Evolutionary conservation across 108 stramenopile species (phyloP), one percentile per base, ranked within the genome.

Genomic region (Cyclotella atomus): DNA sequence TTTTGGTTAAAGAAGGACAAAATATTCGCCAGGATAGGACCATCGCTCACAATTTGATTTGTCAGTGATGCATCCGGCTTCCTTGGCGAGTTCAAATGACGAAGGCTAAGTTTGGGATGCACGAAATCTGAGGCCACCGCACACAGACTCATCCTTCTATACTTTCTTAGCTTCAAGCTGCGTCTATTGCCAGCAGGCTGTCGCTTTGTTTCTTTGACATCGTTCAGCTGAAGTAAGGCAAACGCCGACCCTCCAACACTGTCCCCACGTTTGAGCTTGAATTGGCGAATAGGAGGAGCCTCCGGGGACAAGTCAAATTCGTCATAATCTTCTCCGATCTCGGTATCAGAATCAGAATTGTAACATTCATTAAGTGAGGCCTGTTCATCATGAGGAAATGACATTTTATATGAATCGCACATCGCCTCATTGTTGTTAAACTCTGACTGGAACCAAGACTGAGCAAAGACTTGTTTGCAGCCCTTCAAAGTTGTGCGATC

Each of bases 1-100:
- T 54, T 35, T 71, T 90, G 90, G 50, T 70, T 65, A 71, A 96
- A 71, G 57, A 81, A 94, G 15, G 77, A 72, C 21, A 96, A 86
- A 24, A 91, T 85, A 12, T 41, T 34, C 15, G 61, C 35, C 25
- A 82, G 76, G 59, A 33, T 35, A 32, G 61, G 38, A n/a, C n/a
- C n/a, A 24, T 71, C 59, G 4, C 55, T 56, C 16, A 30, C 43
- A n/a, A 81, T 69, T 36, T 44, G 12, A 29, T 46, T 46, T 20
- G 68, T 28, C 19, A 41, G 15, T 2, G 50, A 57, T 30, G 36
- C 38, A 17, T 61, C 60, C 21, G 59, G 44, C 5, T 73, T 81
- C 2, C 38, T 65, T 10, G 79, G 79, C 0, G 79, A 69, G 60
- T 56, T 35, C 2, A 72, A 73, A 2, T 61, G 61, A 43, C 72